Evolutionary conservation across 2,329 filamentous ascomycete species (phyloP), one percentile per base, ranked within the genome.

Genomic region (Parastagonospora avenae): DNA sequence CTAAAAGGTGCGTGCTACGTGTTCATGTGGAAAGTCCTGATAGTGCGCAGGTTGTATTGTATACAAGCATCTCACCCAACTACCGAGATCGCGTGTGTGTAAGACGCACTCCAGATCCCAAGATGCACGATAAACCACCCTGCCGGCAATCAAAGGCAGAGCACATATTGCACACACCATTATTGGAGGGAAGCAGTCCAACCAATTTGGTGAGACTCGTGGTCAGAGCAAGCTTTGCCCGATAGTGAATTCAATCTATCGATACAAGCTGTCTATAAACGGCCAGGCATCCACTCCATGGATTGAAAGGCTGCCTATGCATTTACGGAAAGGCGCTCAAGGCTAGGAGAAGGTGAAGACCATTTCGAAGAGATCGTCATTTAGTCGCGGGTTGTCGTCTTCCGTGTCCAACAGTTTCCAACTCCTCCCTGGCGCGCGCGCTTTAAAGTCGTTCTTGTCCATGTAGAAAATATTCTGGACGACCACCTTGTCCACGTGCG

Each of bases 401-500:
- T 42, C 29, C 46, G 38, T 38, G 38, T 39, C 31, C 50, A 50
- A 28, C 41, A 56, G 9, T 35, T 46, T 49, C 57, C 55, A 37
- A 37, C 37, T 14, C 48, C 52, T 28, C 30, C 15, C 12, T n/a
- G 10, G 28, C n/a, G 24, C 30, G 12, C 46, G 37, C 8, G 32
- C 36, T 11, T 33, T 30, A n/a, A 35, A 48, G 19, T 19, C 45
- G 6, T 47, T 30, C 1, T 27, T 32, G 16, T 53, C 39, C 28
- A 35, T 42, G 24, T 51, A 42, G 14, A 45, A 19, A 7, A 55
- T 37, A 27, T 62, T 59, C 30, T 50, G 30, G 8, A 61, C 29
- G 12, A 59, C 36, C 30, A 56, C 46, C 46, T 44, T 53, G n/a
- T 50, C 42, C 30, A 57, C 48, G 35, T 57, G 44, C 16, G 42